Evolutionary conservation across 495 filamentous ascomycete genomes (phyloP).

Genomic region (Delitschia confertaspora): DNA sequence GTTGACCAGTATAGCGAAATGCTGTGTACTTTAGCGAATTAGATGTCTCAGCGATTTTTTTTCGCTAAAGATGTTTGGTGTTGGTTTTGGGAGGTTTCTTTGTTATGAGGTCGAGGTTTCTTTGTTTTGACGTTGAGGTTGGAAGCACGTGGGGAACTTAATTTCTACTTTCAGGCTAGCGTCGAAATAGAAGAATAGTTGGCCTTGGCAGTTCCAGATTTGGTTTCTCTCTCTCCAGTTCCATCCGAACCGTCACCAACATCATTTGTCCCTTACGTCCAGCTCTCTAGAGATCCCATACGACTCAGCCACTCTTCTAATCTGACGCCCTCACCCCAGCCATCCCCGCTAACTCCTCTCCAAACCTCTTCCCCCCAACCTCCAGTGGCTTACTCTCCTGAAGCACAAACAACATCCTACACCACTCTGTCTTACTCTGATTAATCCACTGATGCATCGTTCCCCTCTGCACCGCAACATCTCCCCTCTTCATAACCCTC

Average conservation of each 20-base stretch:
- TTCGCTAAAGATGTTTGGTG: no score
- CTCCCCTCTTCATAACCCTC: slow-evolving; percentile 48
- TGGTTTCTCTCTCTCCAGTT: neutral
- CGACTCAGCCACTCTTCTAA: neutral
- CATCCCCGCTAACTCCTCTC: slow-evolving; percentile 26
- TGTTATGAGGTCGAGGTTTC: no score
- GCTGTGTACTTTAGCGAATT: no score
- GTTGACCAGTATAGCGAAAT: no score
- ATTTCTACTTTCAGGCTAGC: no score
- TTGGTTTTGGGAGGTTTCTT: no score
- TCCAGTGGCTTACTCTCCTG: slow-evolving; percentile 25
- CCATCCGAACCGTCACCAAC: neutral
- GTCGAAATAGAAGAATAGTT: no score
- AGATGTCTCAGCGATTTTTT: no score
- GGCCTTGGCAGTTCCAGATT: slow-evolving; percentile 8
- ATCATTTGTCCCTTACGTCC: neutral
- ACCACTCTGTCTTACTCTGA: slow-evolving; percentile 37
- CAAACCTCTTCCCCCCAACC: slow-evolving; percentile 23
- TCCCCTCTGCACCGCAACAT: slow-evolving; percentile 55
- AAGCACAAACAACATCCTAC: slow-evolving; percentile 28
- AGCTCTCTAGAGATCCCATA: neutral
- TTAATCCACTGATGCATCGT: slow-evolving; percentile 66
- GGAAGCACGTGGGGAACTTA: no score
- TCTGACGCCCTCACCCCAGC: slow-evolving; percentile 18
- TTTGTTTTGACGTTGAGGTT: no score